Conservation (phyloP, 768 basidiomycete species). For the Xerocomus brunneocitrinus region DNA sequence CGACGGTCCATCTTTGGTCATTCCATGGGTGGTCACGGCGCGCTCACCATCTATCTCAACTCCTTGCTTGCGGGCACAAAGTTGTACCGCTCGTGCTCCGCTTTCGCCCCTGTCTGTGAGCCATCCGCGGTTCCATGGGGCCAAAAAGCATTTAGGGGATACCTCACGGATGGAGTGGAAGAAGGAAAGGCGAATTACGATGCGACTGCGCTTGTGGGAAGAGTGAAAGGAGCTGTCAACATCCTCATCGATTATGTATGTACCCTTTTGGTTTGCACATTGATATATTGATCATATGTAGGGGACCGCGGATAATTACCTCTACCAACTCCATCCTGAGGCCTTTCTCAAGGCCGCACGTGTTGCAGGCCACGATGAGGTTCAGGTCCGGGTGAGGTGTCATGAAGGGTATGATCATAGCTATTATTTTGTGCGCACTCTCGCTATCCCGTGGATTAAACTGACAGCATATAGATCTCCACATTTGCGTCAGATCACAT, state of each 20-base stretch:
- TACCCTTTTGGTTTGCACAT: not conserved
- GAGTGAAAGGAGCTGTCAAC: slow-evolving; percentile 58
- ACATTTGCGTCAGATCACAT: slow-evolving; percentile 89
- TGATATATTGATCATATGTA: slow-evolving; percentile 27
- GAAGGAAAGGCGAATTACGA: slow-evolving; percentile 78
- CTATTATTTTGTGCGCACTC: slow-evolving; percentile 71
- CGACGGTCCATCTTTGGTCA: slow-evolving; percentile 92
- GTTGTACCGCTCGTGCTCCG: slow-evolving; percentile 82
- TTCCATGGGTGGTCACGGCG: slow-evolving; percentile 97
- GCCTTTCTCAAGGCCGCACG: slow-evolving; percentile 79
- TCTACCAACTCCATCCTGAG: slow-evolving; percentile 87
- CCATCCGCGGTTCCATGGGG: slow-evolving; percentile 90
- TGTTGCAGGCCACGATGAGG: slow-evolving; percentile 64
- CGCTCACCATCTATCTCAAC: slow-evolving; percentile 83
- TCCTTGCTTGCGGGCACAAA: slow-evolving; percentile 49
- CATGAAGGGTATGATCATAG: slow-evolving; percentile 87
- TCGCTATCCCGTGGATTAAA: not conserved
- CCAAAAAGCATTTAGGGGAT: slow-evolving; percentile 83
- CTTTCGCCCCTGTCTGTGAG: slow-evolving; percentile 84
- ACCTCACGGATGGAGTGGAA: slow-evolving; percentile 68
- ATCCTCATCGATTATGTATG: slow-evolving; percentile 85
- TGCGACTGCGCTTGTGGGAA: slow-evolving; percentile 76
- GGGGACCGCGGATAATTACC: slow-evolving; percentile 80
- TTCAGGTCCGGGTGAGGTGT: slow-evolving; percentile 70
- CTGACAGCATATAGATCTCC: slow-evolving; percentile 55